Evolutionary conservation across 345 rosid species (phyloP), one percentile per base, ranked within the genome.

Genomic region (Pugionium dolabratum): DNA sequence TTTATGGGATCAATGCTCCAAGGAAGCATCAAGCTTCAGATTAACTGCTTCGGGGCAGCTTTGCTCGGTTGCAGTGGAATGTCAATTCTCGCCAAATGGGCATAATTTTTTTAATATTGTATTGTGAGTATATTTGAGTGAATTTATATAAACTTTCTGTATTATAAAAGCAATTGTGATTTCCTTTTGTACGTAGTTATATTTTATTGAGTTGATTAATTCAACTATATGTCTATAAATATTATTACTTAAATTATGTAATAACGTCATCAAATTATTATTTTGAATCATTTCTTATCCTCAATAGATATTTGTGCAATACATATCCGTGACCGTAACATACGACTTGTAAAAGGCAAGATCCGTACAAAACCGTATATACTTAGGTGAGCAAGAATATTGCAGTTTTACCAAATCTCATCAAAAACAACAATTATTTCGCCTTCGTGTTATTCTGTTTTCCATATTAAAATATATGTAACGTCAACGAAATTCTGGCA

Each of bases 61-160:
- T 64, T 87, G 53, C 29, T 81, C 6, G 96, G 94, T 28, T 86
- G 83, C 3, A 89, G 91, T 4, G 79, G 82, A 54, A 89, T 86
- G 89, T 79, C 94, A 8, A n/a, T 89, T 40, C 83, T 85, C 76
- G 86, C 88, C 1, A 82, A 77, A 66, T 87, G 96, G 96, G 91
- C 91, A 3, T 67, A 67, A 39, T 36, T 7, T 7, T 54, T 34
- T 50, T 66, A 27, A 10, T 18, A 7, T 33, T 4, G 2, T 43
- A 52, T 64, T 64, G 31, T 40, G 30, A 50, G 11, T 11, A 51
- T 36, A 18, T 11, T 29, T 35, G 6, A 40, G 6, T 50, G 50
- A 9, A 3, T 37, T n/a, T n/a, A n/a, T n/a, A n/a, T n/a, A n/a
- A n/a, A n/a, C n/a, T n/a, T n/a, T n/a, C n/a, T n/a, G n/a, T n/a